Evolutionary conservation across 2,329 filamentous ascomycete genomes (phyloP), one percentile per base, ranked within the genome.

Genomic region (Pseudocercospora ulei): DNA sequence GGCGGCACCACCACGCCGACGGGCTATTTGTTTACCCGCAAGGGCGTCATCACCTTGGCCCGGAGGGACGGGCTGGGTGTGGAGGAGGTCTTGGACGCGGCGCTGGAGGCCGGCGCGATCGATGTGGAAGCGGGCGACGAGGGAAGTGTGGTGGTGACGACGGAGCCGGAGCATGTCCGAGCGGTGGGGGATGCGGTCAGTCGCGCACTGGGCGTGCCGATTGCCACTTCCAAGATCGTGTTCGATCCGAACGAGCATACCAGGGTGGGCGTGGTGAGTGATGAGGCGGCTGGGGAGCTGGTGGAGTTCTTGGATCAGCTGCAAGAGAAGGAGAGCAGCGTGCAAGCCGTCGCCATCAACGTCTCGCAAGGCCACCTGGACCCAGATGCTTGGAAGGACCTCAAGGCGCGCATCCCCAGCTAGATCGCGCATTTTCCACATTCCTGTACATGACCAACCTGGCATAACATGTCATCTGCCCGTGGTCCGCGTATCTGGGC

Each of bases 161-260:
- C 80, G 0, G 74, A 80, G 50, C 76, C 81, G 0, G 71, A 68
- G 6, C 69, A 73, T 44, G 81, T 78, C 0, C 78, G 73, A 40
- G 66, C 72, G 11, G 75, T 80, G 1, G 76, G 76, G 2, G 70
- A 81, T 44, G 66, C 68, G 7, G 57, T 94, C n/a, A 69, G 73
- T 3, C 69, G 73, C 48, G 67, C 71, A 23, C 70, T 82, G 12
- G 73, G 69, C 1, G 62, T 92, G 44, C 73, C 80, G 42, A 73
- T 92, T 29, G 66, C 80, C 39, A 79, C 76, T 50, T 76, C 77
- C 11, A 83, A 92, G 39, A 88, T 95, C 36, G 71, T 94, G 27
- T 95, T 84, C 79, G 75, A 80, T 43, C 74, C 85, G 0, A 90
- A 88, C 44, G 75, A 80, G 53, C 86, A 94, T 46, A 87, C 82